Percentiles rank a stretch among this genome's conserved stretches.
Evolutionary conservation across 768 basidiomycete species (phyloP).

Genomic region (Suillus weaverae): DNA sequence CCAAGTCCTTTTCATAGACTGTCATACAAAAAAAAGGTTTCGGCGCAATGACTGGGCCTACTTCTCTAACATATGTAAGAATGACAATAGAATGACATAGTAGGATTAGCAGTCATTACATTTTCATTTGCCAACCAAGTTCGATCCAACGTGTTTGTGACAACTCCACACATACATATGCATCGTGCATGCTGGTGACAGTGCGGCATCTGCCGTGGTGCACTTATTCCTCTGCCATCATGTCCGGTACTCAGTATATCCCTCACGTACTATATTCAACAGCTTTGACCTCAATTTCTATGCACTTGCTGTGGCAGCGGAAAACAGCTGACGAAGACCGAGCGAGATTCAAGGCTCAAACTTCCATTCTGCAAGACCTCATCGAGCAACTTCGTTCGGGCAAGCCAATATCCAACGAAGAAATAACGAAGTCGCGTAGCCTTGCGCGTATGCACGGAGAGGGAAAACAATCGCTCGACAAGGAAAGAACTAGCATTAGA

Average conservation of each 20-base stretch:
- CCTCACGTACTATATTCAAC: slow-evolving; percentile 67
- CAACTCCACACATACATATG: no score
- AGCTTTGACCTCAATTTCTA: slow-evolving; percentile 64
- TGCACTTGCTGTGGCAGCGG: slow-evolving; percentile 61
- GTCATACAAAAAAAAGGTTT: no score
- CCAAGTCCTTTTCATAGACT: no score
- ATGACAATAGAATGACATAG: no score
- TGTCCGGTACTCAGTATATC: slow-evolving; percentile 44
- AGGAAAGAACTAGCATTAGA: slow-evolving; percentile 26
- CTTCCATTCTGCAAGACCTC: slow-evolving; percentile 64
- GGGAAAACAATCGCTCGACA: slow-evolving; percentile 10
- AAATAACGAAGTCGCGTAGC: slow-evolving; percentile 53
- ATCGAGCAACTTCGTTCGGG: slow-evolving; percentile 50
- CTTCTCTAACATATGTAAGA: no score
- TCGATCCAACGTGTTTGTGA: not conserved
- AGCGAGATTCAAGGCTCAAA: slow-evolving; percentile 53
- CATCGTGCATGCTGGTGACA: not conserved
- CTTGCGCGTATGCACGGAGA: slow-evolving; percentile 45
- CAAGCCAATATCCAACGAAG: slow-evolving; percentile 45
- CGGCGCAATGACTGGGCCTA: no score
- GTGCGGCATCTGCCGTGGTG: not conserved
- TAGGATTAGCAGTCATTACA: no score
- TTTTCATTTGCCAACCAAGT: not conserved
- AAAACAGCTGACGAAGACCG: slow-evolving; percentile 52
- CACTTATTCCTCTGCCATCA: slow-evolving; percentile 8